Conservation (phyloP, 2,329 filamentous ascomycete species). For the Fusarium austroafricanum region DNA sequence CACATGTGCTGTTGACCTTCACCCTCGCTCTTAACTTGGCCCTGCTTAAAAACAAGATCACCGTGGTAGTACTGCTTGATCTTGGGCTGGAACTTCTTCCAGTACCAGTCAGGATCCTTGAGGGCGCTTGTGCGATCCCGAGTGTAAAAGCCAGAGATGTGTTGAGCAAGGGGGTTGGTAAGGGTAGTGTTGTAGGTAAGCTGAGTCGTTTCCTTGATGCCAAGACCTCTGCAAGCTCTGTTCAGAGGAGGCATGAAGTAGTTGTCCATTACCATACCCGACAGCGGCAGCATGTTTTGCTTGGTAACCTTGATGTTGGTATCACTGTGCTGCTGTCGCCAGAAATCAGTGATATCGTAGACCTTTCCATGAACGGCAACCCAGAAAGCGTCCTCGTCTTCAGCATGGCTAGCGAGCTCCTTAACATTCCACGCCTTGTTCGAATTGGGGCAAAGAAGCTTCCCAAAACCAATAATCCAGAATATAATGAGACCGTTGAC, state of each 20-base stretch:
- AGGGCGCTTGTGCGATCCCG: conserved; percentile 67
- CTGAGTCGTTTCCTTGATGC: conserved; percentile 65
- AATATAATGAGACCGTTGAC: conserved; percentile 87
- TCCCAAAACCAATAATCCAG: conserved; percentile 90
- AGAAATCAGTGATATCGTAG: conserved; percentile 93
- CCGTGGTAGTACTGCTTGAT: conserved; percentile 92
- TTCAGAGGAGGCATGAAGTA: conserved; percentile 87
- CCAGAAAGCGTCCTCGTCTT: conserved; percentile 81
- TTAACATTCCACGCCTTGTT: conserved; percentile 86
- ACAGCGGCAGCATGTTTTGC: conserved; percentile 79
- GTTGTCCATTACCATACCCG: conserved; percentile 81
- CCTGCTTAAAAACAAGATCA: conserved; percentile 77
- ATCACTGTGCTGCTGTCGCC: conserved; percentile 86
- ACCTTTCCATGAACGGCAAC: conserved; percentile 89
- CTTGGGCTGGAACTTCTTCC: conserved; percentile 75
- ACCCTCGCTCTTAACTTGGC: conserved; percentile 73
- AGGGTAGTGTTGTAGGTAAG: conserved; percentile 75
- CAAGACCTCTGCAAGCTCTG: conserved; percentile 79
- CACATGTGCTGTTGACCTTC: conserved; percentile 76
- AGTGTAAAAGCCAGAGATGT: conserved; percentile 75
- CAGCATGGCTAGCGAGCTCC: conserved; percentile 79
- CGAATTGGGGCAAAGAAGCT: conserved; percentile 87
- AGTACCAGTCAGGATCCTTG: conserved; percentile 80
- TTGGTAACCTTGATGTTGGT: conserved; percentile 68
- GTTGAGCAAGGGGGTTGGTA: conserved; percentile 63